phyloP scores from a whole-genome alignment of 192 early-diverging fungal species.

The Umbelopsis ramanniana region DNA sequence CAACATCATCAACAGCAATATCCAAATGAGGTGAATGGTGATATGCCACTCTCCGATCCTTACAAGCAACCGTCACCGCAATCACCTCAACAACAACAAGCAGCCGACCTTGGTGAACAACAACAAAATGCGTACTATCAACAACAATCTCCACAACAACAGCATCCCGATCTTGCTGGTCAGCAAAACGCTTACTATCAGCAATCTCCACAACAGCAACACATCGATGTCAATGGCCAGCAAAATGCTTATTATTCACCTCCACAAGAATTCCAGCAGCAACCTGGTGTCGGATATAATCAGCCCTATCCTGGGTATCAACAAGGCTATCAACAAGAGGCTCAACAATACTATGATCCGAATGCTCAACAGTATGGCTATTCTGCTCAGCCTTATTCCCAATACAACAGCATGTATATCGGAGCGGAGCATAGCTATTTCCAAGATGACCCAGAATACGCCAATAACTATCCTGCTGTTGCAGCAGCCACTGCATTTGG shows the following conservation, averaged over 20 bases:
- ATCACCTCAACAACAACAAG: background rate
- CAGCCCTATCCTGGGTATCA: constrained; percentile 4
- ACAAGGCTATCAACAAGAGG: background rate
- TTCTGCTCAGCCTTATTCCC: background rate
- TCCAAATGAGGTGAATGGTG: constrained; percentile 15
- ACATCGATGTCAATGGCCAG: background rate
- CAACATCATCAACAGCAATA: constrained; percentile 8
- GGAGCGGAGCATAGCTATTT: background rate
- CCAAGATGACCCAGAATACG: background rate
- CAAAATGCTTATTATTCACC: background rate
- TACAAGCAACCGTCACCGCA: background rate
- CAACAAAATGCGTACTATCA: background rate
- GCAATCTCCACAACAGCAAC: background rate
- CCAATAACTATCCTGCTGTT: background rate
- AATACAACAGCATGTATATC: constrained; percentile 18
- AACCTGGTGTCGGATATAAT: constrained; percentile 1
- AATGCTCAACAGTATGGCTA: constrained; percentile 10
- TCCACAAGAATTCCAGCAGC: background rate
- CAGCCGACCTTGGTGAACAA: background rate
- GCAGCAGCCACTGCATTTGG: background rate
- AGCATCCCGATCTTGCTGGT: background rate
- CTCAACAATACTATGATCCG: constrained; percentile 9
- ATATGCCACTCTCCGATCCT: background rate
- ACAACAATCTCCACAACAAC: background rate
- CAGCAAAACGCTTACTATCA: background rate